Evolutionary conservation across 1,284 basidiomycete species (phyloP), one percentile per base, ranked within the genome.

Genomic region (Ceratobasidium sp.): DNA sequence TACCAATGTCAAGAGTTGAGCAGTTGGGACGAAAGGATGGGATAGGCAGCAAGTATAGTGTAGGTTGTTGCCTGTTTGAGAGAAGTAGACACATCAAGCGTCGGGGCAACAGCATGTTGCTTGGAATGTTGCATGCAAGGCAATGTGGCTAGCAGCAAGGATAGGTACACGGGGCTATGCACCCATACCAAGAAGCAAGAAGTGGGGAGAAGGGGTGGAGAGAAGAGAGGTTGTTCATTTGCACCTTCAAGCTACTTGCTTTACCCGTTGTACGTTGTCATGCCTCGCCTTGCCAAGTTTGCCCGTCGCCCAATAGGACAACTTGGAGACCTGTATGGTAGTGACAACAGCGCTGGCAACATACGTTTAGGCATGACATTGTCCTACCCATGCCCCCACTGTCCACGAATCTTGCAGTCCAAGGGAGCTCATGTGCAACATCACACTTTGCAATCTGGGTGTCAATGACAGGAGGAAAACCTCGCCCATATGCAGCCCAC

Each of bases 201-300:
- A 54, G 19, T 14, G n/a, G 6, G 14, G 19, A 50, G n/a, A 51
- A 8, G n/a, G 27, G 27, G 50, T 24, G 19, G 7, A 29, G 53
- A 19, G 24, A 7, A 17, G 53, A 24, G 53, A 54, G 53, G 53
- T 54, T 24, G 29, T 24, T 8, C 27, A 14, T 11, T 29, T 14
- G 4, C 36, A 41, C 36, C 36, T 41, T 41, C 36, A 41, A 5
- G 4, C 36, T 11, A 41, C 36, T 24, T 54, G 11, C 53, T 54
- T 27, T n/a, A 41, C 57, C 36, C 7, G 19, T 11, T n/a, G 19
- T 22, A 24, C 31, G 36, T 29, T n/a, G 24, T n/a, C 8, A 60
- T 60, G 57, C 57, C 57, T 22, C 57, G 57, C 33, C 22, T 60
- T 5, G 19, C 57, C 6, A 60, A 22, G 6, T 41, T 60, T 9